phyloP scores from a whole-genome alignment of 2,329 filamentous ascomycete species.

The Colletotrichum chlorophyti region DNA sequence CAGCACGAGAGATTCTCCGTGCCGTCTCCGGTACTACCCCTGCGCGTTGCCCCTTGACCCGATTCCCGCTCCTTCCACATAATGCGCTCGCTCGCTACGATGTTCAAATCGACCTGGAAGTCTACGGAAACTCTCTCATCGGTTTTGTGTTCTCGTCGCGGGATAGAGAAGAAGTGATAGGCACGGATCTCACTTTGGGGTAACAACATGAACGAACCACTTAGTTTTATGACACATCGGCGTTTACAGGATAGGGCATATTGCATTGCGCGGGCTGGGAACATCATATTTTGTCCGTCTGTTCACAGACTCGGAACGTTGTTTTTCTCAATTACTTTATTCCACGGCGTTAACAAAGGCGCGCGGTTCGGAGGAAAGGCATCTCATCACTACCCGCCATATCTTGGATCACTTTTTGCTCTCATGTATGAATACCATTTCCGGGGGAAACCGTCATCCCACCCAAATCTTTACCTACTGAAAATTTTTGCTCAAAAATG shows the following conservation, averaged over 20 bases:
- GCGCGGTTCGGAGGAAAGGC: too few relatives aligned
- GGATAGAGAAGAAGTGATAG: conserved; percentile 3
- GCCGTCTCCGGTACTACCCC: neutral
- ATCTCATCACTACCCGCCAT: neutral
- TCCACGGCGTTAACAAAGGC: too few relatives aligned
- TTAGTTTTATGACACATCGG: neutral
- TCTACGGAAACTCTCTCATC: neutral
- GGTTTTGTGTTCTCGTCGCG: neutral
- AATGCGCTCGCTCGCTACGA: neutral
- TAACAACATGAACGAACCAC: neutral
- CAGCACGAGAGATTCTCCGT: neutral
- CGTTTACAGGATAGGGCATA: conserved; percentile 19
- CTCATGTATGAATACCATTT: conserved; percentile 25
- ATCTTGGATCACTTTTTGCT: neutral
- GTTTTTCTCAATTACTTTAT: too few relatives aligned
- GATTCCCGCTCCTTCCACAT: neutral
- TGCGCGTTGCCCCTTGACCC: neutral
- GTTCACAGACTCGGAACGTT: neutral
- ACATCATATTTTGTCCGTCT: neutral
- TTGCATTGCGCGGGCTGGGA: conserved; percentile 19
- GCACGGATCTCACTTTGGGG: neutral
- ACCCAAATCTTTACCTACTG: conserved; percentile 2
- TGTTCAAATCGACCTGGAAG: conserved; percentile 11
- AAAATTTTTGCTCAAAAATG: neutral
- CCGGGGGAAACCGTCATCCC: neutral